Conservation (phyloP, 352 stramenopile species). For the Peronospora belbahrii region DNA sequence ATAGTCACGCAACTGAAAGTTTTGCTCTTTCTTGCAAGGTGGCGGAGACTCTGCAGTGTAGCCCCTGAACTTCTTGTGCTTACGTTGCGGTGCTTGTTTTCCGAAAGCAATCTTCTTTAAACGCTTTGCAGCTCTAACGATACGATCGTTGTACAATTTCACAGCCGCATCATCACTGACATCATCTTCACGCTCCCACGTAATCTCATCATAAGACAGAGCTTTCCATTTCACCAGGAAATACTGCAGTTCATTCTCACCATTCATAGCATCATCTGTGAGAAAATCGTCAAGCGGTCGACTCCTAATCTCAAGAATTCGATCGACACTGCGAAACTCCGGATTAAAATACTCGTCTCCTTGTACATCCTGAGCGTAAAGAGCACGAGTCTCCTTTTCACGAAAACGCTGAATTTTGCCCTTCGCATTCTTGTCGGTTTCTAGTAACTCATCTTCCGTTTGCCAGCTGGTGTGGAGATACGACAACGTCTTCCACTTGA, state of each 20-base stretch:
- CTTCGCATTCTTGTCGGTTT: slow-evolving; percentile 80
- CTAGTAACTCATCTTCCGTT: slow-evolving; percentile 70
- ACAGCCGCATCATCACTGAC: slow-evolving; percentile 84
- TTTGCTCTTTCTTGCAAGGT: slow-evolving; percentile 47
- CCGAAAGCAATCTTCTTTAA: slow-evolving; percentile 41
- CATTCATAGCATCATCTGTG: slow-evolving; percentile 28
- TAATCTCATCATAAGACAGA: slow-evolving; percentile 94
- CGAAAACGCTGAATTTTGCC: slow-evolving; percentile 84
- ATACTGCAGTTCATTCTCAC: slow-evolving; percentile 72
- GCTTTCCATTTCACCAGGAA: slow-evolving; percentile 99
- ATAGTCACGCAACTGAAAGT: slow-evolving; percentile 94
- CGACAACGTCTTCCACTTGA: slow-evolving; percentile 88
- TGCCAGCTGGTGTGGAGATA: slow-evolving; percentile 89
- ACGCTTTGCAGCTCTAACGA: slow-evolving; percentile 41
- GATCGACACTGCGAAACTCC: slow-evolving; percentile 84
- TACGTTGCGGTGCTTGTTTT: slow-evolving; percentile 28
- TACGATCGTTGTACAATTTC: slow-evolving; percentile 66
- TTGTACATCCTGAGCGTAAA: slow-evolving; percentile 42
- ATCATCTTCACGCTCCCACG: slow-evolving; percentile 97
- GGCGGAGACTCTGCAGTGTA: slow-evolving; percentile 57
- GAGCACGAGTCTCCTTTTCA: slow-evolving; percentile 53
- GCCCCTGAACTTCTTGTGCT: slow-evolving; percentile 64
- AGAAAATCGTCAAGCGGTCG: slow-evolving; percentile 62
- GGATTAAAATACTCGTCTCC: slow-evolving; percentile 89
- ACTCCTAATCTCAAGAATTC: slow-evolving; percentile 83